Evolutionary conservation across 2,329 filamentous ascomycete genomes (phyloP).

Genomic region (Cucurbitaria berberidis): DNA sequence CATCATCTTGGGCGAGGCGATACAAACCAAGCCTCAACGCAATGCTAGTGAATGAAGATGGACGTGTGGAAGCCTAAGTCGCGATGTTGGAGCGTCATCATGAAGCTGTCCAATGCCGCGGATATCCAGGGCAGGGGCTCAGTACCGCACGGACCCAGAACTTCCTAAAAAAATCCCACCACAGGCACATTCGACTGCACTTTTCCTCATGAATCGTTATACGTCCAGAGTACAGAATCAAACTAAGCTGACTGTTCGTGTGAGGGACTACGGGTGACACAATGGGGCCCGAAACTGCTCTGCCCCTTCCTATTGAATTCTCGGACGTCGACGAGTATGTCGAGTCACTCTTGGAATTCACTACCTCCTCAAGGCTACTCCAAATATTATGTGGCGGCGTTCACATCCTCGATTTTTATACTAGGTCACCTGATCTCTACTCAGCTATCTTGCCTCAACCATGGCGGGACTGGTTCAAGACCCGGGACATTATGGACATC

Average conservation of each 20-base stretch:
- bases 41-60: neutral
- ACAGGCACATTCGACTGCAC: constrained; percentile 15
- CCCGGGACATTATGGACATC: constrained; percentile 73
- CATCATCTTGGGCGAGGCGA: constrained; percentile 42
- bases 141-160: constrained; percentile 18
- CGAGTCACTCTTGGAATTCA: constrained; percentile 76
- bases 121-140: constrained; percentile 6
- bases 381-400: constrained; percentile 95
- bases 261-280: constrained; percentile 19
- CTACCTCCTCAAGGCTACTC: constrained; percentile 75
- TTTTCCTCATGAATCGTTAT: constrained; percentile 11
- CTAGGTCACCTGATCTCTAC: constrained; percentile 81
- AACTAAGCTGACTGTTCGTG: neutral
- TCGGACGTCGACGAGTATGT: constrained; percentile 76
- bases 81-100: constrained; percentile 13
- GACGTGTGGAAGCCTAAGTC: constrained; percentile 1
- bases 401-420: constrained; percentile 96
- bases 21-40: neutral
- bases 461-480: constrained; percentile 81
- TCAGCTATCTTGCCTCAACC: constrained; percentile 74
- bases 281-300: constrained; percentile 58
- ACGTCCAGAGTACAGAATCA: neutral
- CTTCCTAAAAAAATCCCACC: constrained; percentile 23
- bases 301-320: constrained; percentile 77
- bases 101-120: constrained; percentile 12